Percentiles rank a stretch among this genome's conserved stretches.
phyloP scores from a whole-genome alignment of 495 filamentous ascomycete species.

The Daldinia bambusicola region DNA sequence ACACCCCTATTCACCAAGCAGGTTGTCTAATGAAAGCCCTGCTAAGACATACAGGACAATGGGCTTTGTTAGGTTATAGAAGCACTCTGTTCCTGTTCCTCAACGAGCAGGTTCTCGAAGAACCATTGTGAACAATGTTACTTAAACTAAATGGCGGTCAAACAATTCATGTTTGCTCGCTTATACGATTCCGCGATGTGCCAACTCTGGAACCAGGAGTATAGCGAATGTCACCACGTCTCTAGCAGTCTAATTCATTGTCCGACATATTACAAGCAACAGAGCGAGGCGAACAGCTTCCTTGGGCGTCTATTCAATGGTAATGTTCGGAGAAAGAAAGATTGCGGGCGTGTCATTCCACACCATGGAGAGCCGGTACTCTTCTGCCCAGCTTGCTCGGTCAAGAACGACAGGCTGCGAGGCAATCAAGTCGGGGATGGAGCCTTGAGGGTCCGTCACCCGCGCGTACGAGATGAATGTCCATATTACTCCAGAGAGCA shows the following conservation, averaged over 20 bases:
- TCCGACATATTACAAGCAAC: slow-evolving; percentile 40
- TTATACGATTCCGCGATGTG: slow-evolving; percentile 37
- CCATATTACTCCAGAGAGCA: slow-evolving; percentile 7
- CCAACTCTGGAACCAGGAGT: slow-evolving; percentile 34
- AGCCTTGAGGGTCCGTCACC: slow-evolving; percentile 33
- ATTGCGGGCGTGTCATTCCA: slow-evolving; percentile 43
- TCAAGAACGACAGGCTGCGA: slow-evolving; percentile 15
- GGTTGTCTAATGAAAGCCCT: background rate
- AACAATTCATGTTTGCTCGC: background rate
- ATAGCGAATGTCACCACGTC: slow-evolving; percentile 40
- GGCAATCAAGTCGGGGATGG: slow-evolving; percentile 32
- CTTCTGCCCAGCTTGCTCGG: slow-evolving; percentile 35
- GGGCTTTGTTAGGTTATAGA: slow-evolving; percentile 8
- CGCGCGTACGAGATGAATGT: slow-evolving; percentile 15
- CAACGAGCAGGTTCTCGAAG: slow-evolving; percentile 32
- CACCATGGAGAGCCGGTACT: slow-evolving; percentile 22
- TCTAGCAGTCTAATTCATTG: slow-evolving; percentile 38
- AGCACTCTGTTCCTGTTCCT: background rate
- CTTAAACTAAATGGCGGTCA: background rate
- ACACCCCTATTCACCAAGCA: background rate
- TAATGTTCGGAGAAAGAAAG: slow-evolving; percentile 17
- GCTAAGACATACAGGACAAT: slow-evolving; percentile 30
- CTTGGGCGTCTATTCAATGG: slow-evolving; percentile 25
- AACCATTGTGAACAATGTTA: background rate
- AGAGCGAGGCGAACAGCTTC: slow-evolving; percentile 27